phyloP scores from a whole-genome alignment of 2,329 filamentous ascomycete genomes.

The Helotiales sp. region DNA sequence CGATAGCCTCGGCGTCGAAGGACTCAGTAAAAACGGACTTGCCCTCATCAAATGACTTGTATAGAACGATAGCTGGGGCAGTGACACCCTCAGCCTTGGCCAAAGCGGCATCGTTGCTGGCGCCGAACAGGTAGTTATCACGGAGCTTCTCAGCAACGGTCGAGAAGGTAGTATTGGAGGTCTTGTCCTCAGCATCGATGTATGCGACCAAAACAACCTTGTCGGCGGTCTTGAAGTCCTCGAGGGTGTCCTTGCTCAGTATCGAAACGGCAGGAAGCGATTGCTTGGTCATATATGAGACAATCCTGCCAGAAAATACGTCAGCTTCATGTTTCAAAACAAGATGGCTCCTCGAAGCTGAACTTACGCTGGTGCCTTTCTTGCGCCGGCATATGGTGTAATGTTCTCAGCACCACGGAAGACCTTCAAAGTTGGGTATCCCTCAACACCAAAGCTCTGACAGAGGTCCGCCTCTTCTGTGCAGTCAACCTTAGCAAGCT shows the following conservation, averaged over 20 bases:
- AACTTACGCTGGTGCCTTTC: conserved; percentile 76
- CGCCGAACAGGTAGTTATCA: conserved; percentile 90
- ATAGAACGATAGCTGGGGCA: conserved; percentile 84
- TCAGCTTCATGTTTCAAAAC: conserved; percentile 7
- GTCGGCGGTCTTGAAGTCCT: conserved; percentile 97
- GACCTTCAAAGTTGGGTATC: conserved; percentile 98
- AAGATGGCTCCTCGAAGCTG: not conserved
- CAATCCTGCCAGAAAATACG: conserved; percentile 47
- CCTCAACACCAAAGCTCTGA: conserved; percentile 86
- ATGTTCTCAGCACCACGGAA: conserved; percentile 88
- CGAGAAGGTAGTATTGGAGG: conserved; percentile 82
- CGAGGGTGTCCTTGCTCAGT: conserved; percentile 77
- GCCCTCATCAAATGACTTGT: conserved; percentile 98
- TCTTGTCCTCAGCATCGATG: conserved; percentile 77
- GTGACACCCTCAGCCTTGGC: conserved; percentile 89
- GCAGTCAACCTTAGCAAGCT: conserved; percentile 88
- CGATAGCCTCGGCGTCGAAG: conserved; percentile 79
- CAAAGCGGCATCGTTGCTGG: conserved; percentile 77
- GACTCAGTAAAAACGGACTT: conserved; percentile 81
- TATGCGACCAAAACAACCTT: conserved; percentile 94
- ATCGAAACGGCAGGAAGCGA: conserved; percentile 87
- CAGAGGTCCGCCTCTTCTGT: conserved; percentile 93
- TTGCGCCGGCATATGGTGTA: conserved; percentile 81
- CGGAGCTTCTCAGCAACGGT: conserved; percentile 70
- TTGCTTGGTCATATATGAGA: conserved; percentile 97